A percentile compares a stretch with the other conserved stretches of the same genome.
phyloP scores from a whole-genome alignment of 2,329 filamentous ascomycete genomes.

The Ascochyta clinopodiicola region DNA sequence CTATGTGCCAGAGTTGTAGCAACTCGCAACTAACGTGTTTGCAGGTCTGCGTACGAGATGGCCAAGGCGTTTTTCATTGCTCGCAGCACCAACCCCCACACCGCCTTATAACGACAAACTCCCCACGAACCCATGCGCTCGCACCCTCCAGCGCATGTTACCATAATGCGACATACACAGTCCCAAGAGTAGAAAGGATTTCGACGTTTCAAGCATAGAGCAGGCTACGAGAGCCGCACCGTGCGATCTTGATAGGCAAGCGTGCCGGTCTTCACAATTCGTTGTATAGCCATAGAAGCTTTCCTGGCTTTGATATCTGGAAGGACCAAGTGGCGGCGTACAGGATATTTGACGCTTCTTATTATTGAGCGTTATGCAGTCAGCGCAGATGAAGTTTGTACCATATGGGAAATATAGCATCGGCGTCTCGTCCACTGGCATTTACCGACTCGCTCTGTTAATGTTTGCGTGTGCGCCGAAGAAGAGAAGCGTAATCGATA shows the following conservation, averaged over 20 bases:
- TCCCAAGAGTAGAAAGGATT: constrained; percentile 17
- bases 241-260: constrained; percentile 21
- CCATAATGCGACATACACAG: constrained; percentile 21
- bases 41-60: constrained; percentile 71
- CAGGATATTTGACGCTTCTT: constrained; percentile 30
- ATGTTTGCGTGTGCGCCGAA: neutral
- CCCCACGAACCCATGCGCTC: constrained; percentile 5
- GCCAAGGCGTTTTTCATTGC: constrained; percentile 71
- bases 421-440: constrained; percentile 16
- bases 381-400: constrained; percentile 38
- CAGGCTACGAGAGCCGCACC: constrained; percentile 18
- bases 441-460: neutral
- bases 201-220: constrained; percentile 26
- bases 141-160: neutral
- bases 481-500: constrained; percentile 45
- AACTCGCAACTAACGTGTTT: constrained; percentile 14
- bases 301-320: constrained; percentile 26
- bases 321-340: constrained; percentile 38
- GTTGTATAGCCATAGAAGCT: constrained; percentile 41
- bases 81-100: constrained; percentile 41
- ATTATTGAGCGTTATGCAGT: constrained; percentile 31
- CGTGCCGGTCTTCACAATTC: constrained; percentile 25
- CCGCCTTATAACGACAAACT: constrained; percentile 26
- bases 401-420: constrained; percentile 36
- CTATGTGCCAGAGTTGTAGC: neutral